These are phyloP conservation scores for Afroboletus lepidellus DNA, from an alignment of 1,284 basidiomycete genomes.

Conservation along the genomic window DNA sequence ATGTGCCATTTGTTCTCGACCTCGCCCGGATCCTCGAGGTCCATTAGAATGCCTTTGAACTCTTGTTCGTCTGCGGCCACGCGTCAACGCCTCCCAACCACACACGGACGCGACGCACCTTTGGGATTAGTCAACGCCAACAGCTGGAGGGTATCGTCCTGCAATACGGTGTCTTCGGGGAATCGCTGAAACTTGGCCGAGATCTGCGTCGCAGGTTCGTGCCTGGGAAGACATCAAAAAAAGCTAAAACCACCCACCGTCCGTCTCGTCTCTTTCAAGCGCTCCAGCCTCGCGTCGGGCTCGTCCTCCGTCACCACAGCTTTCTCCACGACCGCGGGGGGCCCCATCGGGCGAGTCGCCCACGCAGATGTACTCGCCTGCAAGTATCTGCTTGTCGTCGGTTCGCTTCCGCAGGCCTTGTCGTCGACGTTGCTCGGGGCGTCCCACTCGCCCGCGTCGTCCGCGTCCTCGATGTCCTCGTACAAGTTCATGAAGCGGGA, in stretches of 20 bases:
- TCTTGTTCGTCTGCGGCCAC: background rate
- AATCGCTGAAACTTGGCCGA: constrained; percentile 5
- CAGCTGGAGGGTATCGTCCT: constrained; percentile 29
- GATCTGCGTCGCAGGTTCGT: constrained; percentile 13
- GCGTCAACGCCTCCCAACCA: background rate
- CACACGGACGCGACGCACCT: constrained; percentile 10
- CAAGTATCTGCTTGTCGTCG: constrained; percentile 8
- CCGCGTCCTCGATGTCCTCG: constrained; percentile 34
- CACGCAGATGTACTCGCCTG: constrained; percentile 16
- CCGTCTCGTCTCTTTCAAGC: constrained; percentile 21
- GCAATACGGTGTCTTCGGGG: constrained; percentile 14
- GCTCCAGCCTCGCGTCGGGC: constrained; percentile 8
- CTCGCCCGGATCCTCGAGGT: constrained; percentile 18
- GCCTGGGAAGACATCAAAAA: background rate
- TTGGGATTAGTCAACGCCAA: constrained; percentile 22
- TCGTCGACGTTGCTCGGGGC: constrained; percentile 16
- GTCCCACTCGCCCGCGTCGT: constrained; percentile 23
- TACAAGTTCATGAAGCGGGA: constrained; percentile 19
- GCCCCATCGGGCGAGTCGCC: background rate
- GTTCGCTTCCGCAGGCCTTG: background rate
- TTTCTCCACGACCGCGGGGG: background rate
- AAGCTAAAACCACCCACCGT: constrained; percentile 10
- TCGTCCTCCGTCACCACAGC: constrained; percentile 13
- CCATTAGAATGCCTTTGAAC: constrained; percentile 18
- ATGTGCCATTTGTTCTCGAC: constrained; percentile 22